phyloP scores from a whole-genome alignment of 192 early-diverging fungal genomes.

The Gaertneriomyces sp. region DNA sequence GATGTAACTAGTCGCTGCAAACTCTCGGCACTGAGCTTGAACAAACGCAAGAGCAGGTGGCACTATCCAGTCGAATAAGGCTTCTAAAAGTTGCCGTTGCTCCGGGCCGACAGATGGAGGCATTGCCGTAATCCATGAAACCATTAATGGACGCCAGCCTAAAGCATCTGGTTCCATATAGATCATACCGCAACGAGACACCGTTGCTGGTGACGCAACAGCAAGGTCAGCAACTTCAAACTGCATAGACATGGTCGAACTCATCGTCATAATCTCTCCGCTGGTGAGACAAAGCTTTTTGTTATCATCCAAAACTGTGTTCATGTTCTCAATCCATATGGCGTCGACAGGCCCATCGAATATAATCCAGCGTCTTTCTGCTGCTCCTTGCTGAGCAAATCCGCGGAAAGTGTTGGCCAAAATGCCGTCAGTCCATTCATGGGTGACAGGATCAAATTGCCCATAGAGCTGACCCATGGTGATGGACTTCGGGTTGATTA shows the following conservation, averaged over 20 bases:
- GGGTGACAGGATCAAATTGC: constrained; percentile 56
- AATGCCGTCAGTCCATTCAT: constrained; percentile 62
- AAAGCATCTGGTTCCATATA: constrained; percentile 58
- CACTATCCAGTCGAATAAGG: constrained; percentile 58
- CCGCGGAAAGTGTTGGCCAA: constrained; percentile 53
- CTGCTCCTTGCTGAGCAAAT: constrained; percentile 46
- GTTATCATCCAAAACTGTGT: constrained; percentile 63
- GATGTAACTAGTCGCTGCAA: constrained; percentile 46
- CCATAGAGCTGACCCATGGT: constrained; percentile 65
- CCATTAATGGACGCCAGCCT: constrained; percentile 54
- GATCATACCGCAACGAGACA: constrained; percentile 62
- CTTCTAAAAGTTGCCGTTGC: constrained; percentile 33
- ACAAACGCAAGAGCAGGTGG: constrained; percentile 49
- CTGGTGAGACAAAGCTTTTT: constrained; percentile 59
- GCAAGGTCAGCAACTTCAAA: constrained; percentile 62
- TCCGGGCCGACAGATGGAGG: constrained; percentile 39
- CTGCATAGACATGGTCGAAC: constrained; percentile 55
- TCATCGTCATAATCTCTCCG: constrained; percentile 60
- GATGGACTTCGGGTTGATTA: constrained; percentile 61
- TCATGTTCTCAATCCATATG: constrained; percentile 68
- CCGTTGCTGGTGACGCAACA: constrained; percentile 60
- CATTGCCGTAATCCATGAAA: constrained; percentile 51
- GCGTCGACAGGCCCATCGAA: constrained; percentile 65
- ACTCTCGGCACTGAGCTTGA: constrained; percentile 43
- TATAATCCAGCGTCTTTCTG: constrained; percentile 57